phyloP scores from a whole-genome alignment of 2,329 filamentous ascomycete genomes.

The Phialocephala sp. region DNA sequence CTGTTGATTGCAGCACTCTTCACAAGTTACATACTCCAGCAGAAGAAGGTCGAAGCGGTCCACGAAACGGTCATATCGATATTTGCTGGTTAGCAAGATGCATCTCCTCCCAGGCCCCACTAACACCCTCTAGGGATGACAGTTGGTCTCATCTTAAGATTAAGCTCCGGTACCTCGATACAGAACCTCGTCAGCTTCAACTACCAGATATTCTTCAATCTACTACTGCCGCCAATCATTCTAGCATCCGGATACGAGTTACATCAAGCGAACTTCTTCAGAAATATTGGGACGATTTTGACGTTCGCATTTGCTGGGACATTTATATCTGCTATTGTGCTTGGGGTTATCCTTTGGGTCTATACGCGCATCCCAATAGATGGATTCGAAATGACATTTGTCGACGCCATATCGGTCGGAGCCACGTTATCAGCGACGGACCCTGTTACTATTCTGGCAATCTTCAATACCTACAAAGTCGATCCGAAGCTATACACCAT shows the following conservation, averaged over 20 bases:
- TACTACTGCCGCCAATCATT: slow-evolving; percentile 97
- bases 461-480: slow-evolving; percentile 99
- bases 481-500: slow-evolving; percentile 98
- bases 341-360: slow-evolving; percentile 85
- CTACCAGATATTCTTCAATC: slow-evolving; percentile 99
- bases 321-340: slow-evolving; percentile 94
- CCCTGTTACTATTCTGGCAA: slow-evolving; percentile 95
- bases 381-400: slow-evolving; percentile 84
- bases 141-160: slow-evolving; percentile 84
- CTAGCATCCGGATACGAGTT: slow-evolving; percentile 96
- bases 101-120: slow-evolving; percentile 6
- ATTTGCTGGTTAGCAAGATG: slow-evolving; percentile 72
- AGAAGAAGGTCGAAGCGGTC: slow-evolving; percentile 95
- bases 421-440: slow-evolving; percentile 97
- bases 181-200: slow-evolving; percentile 94
- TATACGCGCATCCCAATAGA: slow-evolving; percentile 89
- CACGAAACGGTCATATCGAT: slow-evolving; percentile 99
- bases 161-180: slow-evolving; percentile 82
- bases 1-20: slow-evolving; percentile 94
- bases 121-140: slow-evolving; percentile 74
- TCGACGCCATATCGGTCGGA: slow-evolving; percentile 95
- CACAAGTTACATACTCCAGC: slow-evolving; percentile 95
- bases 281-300: slow-evolving; percentile 95
- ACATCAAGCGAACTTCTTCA: slow-evolving; percentile 98
- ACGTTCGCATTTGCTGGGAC: slow-evolving; percentile 98